Conservation (phyloP, 441 rosid species). For the Viola pubescens region DNA sequence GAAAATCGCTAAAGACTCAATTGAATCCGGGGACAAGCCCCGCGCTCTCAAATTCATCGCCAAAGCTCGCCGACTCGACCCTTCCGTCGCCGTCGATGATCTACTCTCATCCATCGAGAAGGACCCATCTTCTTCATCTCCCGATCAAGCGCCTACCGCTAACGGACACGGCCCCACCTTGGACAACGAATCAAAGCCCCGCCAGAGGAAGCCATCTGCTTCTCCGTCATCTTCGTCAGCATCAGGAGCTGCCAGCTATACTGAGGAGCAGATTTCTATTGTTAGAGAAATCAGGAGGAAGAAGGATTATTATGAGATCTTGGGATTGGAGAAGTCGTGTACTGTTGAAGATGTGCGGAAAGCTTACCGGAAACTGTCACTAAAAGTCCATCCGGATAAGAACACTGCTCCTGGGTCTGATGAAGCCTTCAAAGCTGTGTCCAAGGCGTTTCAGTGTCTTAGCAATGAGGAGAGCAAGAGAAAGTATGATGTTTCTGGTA, state of each 20-base stretch:
- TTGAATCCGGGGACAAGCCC: constrained; percentile 55
- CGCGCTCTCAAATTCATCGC: constrained; percentile 73
- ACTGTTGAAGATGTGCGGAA: constrained; percentile 75
- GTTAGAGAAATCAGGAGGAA: constrained; percentile 69
- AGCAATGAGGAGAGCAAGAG: constrained; percentile 58
- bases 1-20: constrained; percentile 64
- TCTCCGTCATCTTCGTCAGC: constrained; percentile 36
- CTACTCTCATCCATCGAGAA: constrained; percentile 40
- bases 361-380: constrained; percentile 71
- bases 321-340: constrained; percentile 55
- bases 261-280: constrained; percentile 65
- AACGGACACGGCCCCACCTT: constrained; percentile 9
- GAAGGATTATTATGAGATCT: constrained; percentile 76
- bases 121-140: constrained; percentile 15
- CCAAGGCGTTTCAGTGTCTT: constrained; percentile 87
- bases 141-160: constrained; percentile 21
- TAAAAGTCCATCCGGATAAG: constrained; percentile 94
- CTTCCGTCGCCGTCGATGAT: constrained; percentile 49
- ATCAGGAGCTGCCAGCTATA: constrained; percentile 36
- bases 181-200: constrained; percentile 26
- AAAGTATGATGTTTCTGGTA: constrained; percentile 65
- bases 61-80: constrained; percentile 92
- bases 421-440: constrained; percentile 80
- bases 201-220: constrained; percentile 40
- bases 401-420: constrained; percentile 91